These are phyloP conservation scores for Aspergillus versicolor DNA, from an alignment of 2,329 filamentous ascomycete genomes.

Conservation along the genomic window DNA sequence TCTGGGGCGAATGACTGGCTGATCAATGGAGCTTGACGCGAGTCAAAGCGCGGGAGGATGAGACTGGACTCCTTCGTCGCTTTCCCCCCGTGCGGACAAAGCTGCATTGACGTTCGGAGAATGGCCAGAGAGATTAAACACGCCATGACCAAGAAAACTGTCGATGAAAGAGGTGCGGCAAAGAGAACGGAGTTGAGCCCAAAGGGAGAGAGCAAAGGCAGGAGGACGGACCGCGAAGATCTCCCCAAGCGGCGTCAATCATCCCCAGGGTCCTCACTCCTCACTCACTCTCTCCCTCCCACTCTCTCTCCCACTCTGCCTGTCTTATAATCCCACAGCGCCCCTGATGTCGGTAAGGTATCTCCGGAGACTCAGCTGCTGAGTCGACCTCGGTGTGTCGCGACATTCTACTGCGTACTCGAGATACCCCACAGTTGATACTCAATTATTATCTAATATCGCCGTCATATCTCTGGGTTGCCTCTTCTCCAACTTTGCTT, in stretches of 20 bases:
- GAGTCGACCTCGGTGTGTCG: neutral
- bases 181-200: neutral
- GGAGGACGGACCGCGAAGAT: neutral
- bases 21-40: neutral
- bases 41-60: neutral
- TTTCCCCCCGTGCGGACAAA: neutral
- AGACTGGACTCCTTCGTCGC: neutral
- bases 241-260: neutral
- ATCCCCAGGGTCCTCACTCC: slow-evolving; percentile 7
- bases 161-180: no score
- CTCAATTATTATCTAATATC: slow-evolving; percentile 8
- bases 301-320: neutral
- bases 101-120: neutral
- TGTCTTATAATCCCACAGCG: neutral
- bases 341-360: neutral
- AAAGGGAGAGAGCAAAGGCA: neutral
- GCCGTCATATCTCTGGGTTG: slow-evolving; percentile 7
- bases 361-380: neutral
- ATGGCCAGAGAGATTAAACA: neutral
- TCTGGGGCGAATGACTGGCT: neutral
- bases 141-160: no score
- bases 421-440: neutral
- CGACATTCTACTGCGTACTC: neutral
- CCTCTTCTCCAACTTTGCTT: slow-evolving; percentile 1
- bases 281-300: no score